Evolutionary conservation across 352 stramenopile species (phyloP), one percentile per base, ranked within the genome.

Genomic region (Phytopythium sindhum): DNA sequence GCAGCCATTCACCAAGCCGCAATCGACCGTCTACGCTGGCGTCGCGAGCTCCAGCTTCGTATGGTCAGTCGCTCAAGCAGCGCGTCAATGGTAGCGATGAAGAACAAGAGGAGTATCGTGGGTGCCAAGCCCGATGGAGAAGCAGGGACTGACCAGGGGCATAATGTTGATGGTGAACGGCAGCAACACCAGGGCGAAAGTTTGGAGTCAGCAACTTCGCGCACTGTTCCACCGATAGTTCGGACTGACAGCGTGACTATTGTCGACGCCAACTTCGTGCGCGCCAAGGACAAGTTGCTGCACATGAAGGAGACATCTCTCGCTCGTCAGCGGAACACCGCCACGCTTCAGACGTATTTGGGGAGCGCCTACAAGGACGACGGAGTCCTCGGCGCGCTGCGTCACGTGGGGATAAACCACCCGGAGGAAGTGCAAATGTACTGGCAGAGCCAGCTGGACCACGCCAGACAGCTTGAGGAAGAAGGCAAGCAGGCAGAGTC

Each of bases 391-490:
- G 85, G 84, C 0, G 72, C 84, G 0, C 66, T 94, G 45, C 83
- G 85, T 7, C 85, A 91, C 42, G 85, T 90, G 15, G 85, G 85
- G 17, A 88, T 92, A 66, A 92, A 92, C 75, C 80, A 84, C 44
- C 80, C 80, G 12, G 84, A 94, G 47, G 81, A 90, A 23, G 80
- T 81, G 12, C 66, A 91, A 44, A 57, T 87, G 29, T 91, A 86
- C 67, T 92, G 85, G 85, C 78, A 90, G 61, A 87, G 91, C 59
- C 84, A 92, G 66, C 74, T 89, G 11, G 77, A 90, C 17, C 84
- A 93, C 60, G 80, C 81, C 0, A 65, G 70, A n/a, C 82, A 93
- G 60, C 74, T 93, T 2, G 82, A 88, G 60, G 70, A 67, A 6
- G 80, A 95, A 42, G 78, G 90, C 57, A 79, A 78, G 39, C 65